Evolutionary conservation across 345 rosid genomes (phyloP), one percentile per base, ranked within the genome.

Genomic region (Acer yangbiense): DNA sequence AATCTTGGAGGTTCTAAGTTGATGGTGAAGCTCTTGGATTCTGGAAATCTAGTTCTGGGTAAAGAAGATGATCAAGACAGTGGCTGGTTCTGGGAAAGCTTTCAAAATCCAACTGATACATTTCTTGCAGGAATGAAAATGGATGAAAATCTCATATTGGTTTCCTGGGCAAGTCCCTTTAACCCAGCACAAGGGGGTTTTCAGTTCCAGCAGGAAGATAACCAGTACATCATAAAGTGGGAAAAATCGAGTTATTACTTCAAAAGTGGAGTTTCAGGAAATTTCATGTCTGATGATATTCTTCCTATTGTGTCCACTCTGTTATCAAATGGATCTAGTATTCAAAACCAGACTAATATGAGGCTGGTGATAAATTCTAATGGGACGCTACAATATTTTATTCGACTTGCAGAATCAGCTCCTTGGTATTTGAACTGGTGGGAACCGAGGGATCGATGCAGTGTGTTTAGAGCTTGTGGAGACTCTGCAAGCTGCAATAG

Each of bases 41-140:
- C 78, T 7, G 89, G 86, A 41, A 86, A 86, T 54, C 50, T 84
- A 0, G 76, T 84, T 18, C 74, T 80, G 11, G 16, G 8, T 50
- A 0, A 1, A 35, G 39, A 35, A 35, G 39, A 35, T 35, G 39
- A 35, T 35, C 6, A 35, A 35, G 6, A 35, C 0, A 35, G 39
- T 35, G 39, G 39, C 0, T 29, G 0, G 41, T 2, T 1, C 7
- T 83, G 85, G 85, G 43, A 83, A 58, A 86, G 86, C 68, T 88
- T 90, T 46, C 75, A 79, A 17, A 48, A 84, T 67, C 92, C 90
- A 48, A 84, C 89, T 11, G 92, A 90, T 74, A 87, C 92, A 6
- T 88, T 87, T 80, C 87, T 90, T 71, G 84, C 88, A 9, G 91
- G 93, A 46, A 90, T 90, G 94, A 85, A 43, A 57, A 85, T 91